Evolutionary conservation across 768 basidiomycete species (phyloP).

Genomic region (Psilocybe sp.): DNA sequence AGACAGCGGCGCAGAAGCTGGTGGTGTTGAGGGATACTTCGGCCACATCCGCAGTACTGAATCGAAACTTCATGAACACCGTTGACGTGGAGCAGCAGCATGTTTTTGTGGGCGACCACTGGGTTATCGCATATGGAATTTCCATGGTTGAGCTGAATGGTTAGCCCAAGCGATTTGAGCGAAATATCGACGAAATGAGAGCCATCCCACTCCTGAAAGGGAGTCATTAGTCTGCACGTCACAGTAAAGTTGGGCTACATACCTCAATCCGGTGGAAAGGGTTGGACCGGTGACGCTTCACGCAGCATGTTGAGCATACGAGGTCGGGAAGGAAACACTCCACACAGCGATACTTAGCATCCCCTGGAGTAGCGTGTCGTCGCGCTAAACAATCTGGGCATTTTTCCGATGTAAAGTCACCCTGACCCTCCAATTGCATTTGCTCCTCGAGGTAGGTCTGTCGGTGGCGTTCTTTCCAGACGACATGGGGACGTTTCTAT

Average conservation of each 20-base stretch:
- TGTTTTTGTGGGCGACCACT: constrained; percentile 14
- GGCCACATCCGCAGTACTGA: constrained; percentile 29
- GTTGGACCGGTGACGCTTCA: constrained; percentile 4
- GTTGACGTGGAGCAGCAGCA: constrained; percentile 24
- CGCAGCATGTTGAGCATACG: not conserved
- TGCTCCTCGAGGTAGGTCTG: constrained; percentile 8
- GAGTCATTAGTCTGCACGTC: too few relatives aligned
- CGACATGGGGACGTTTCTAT: constrained; percentile 7
- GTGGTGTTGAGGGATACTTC: not conserved
- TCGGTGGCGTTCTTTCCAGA: constrained; percentile 8
- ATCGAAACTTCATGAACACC: constrained; percentile 27
- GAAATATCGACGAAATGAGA: constrained; percentile 6
- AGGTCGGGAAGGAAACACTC: constrained; percentile 6
- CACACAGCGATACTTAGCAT: constrained; percentile 1
- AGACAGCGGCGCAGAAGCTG: constrained; percentile 20
- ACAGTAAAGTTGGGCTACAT: too few relatives aligned
- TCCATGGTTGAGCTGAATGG: constrained; percentile 25
- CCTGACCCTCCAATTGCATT: constrained; percentile 4
- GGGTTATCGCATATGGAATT: constrained; percentile 11
- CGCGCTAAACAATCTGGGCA: constrained; percentile 10
- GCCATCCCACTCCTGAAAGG: too few relatives aligned
- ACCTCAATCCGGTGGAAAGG: too few relatives aligned
- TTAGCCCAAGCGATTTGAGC: constrained; percentile 21
- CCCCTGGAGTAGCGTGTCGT: not conserved
- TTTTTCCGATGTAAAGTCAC: not conserved